Base-by-base conservation (phyloP, 371 early-diverging fungal genomes). In the Mortierella sp. region DNA sequence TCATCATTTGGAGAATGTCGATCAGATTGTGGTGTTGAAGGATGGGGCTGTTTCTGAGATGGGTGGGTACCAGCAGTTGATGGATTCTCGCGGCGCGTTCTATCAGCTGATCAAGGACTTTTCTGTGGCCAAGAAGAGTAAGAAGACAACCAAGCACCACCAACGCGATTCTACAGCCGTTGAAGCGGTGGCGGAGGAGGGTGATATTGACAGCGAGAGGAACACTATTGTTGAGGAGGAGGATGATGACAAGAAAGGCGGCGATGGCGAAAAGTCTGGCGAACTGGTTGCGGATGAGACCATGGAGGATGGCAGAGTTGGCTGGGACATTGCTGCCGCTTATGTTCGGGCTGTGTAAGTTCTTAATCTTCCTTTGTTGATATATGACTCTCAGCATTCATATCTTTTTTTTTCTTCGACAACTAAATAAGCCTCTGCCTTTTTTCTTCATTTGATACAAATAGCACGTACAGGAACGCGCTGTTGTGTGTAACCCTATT, bases 221-320 rank as follows among this genome's bases (percentile, higher is more conserved):
- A 71, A 71, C 44, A 71, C 71, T 2, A 48, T 58, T 55, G 71
- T 58, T 21, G 55, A 56, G 29, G 54, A 51, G 2, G 55, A 71
- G 1, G 29, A 41, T 4, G 48, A 18, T 6, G 27, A 71, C 24
- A 71, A 77, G 24, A 55, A 77, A 6, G 75, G 65, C n/a, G 72
- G 32, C 4, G 14, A 41, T 29, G 77, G 1, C 7, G 71, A 43
- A 5, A 49, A 63, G 32, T 32, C 46, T 7, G 91, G 91, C n/a
- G 87, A 90, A 29, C 87, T 95, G 68, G 94, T 95, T 75, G 90
- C 92, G 4, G 89, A 92, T 41, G 97, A 97, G 90, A 93, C 93
- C 76, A 89, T 92, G 63, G 95, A 94, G n/a, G 91, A 93, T 79
- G 97, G 98, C 38, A 91, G 92, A 51, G 97, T 97, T n/a, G 83